Conservation (phyloP, 768 basidiomycete genomes). For the Russula dissimulans region DNA sequence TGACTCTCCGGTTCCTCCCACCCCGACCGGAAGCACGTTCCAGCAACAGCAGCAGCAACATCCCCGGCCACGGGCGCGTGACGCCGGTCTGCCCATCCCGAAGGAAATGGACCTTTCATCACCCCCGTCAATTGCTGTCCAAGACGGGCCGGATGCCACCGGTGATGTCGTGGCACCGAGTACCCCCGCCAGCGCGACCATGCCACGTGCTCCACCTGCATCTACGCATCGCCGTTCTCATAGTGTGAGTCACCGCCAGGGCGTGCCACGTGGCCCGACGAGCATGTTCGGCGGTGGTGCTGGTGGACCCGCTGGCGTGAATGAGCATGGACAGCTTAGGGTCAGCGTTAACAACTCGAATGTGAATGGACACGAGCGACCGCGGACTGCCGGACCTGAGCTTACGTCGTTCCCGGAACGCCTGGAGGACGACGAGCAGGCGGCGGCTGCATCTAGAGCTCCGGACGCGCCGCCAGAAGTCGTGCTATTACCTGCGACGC, state of each 20-base stretch:
- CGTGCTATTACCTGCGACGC: constrained; percentile 8
- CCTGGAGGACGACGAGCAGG: constrained; percentile 28
- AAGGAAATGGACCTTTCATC: constrained; percentile 27
- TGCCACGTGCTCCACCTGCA: constrained; percentile 65
- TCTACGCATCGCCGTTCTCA: constrained; percentile 77
- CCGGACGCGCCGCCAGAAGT: constrained; percentile 13
- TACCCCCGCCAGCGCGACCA: constrained; percentile 25
- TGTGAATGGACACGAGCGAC: constrained; percentile 28
- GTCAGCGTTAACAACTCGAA: background rate
- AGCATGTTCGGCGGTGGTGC: constrained; percentile 44
- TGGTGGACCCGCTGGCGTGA: constrained; percentile 12
- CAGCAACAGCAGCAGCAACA: constrained; percentile 42
- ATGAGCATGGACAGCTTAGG: constrained; percentile 18
- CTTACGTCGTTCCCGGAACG: constrained; percentile 41
- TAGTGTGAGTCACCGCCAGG: constrained; percentile 70
- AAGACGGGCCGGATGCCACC: background rate
- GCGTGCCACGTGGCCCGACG: constrained; percentile 43
- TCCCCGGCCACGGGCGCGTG: constrained; percentile 55
- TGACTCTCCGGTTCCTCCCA: constrained; percentile 44
- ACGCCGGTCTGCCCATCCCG: constrained; percentile 43
- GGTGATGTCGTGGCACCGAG: constrained; percentile 4
- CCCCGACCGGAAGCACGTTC: constrained; percentile 53
- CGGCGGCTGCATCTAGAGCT: constrained; percentile 26
- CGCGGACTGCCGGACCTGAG: constrained; percentile 62
- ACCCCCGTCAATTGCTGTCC: background rate